Base-by-base conservation (phyloP, 768 basidiomycete genomes). In the Dioszegia hungarica region DNA sequence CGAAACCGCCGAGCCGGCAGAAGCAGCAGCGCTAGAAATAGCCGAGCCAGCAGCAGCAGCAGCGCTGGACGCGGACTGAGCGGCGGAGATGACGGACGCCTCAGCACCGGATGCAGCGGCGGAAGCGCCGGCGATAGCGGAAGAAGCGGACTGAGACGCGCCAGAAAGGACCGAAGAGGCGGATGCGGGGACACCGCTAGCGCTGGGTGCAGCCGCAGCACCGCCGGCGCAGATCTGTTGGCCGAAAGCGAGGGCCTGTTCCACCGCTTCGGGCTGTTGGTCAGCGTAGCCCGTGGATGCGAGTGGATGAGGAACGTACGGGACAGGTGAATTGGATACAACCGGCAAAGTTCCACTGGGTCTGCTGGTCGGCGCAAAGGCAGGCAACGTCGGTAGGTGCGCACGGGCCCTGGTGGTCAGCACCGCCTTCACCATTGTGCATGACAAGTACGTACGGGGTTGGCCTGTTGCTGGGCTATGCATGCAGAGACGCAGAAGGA, bases 311-410 rank as follows among this genome's bases (percentile, higher is more conserved):
- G 19, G 27, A 40, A 54, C 52, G 19, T 43, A 54, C 52, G 11
- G 20, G 19, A 25, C 52, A 54, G 19, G 52, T 54, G 41, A 31
- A 41, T 27, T 44, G 39, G 39, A 54, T 33, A 39, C 52, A 54
- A 20, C 52, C 52, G 20, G 24, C 39, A 33, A 43, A 41, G 41
- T 54, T 45, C 52, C 52, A 54, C 33, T 54, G 52, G 33, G 25
- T 37, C 39, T 54, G 41, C n/a, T 54, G 52, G 39, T 54, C 41
- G 28, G 52, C 38, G 31, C 52, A 54, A 20, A 54, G 28, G 34
- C 52, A 54, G 11, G 52, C 38, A 11, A 43, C 33, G 25, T 54
- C 52, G 24, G 22, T 19, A 38, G 49, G 11, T 5, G 28, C 27
- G 31, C 52, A 54, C 2, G 52, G 29, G n/a, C 49, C 49, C 49